These are phyloP conservation scores for Stellera chamaejasme DNA, from an alignment of 345 rosid genomes.

Conservation along the genomic window DNA sequence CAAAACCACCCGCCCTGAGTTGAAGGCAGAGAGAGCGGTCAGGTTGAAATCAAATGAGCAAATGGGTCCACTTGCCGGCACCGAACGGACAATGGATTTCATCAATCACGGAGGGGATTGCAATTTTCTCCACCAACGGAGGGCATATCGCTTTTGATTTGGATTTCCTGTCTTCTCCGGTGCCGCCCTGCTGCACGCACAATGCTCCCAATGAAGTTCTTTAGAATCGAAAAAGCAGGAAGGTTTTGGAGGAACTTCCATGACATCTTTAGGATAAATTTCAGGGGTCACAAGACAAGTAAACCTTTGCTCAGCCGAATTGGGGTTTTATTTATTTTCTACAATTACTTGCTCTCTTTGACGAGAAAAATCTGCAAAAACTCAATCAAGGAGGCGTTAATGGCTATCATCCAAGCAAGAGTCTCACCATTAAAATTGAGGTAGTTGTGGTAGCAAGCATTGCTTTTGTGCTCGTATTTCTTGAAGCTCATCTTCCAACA, in stretches of 20 bases:
- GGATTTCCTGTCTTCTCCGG: slow-evolving; percentile 17
- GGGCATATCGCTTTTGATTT: slow-evolving; percentile 24
- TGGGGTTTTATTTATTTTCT: slow-evolving; percentile 15
- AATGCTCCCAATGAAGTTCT: slow-evolving; percentile 21
- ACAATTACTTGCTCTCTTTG: slow-evolving; percentile 25
- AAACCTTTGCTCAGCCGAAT: slow-evolving; percentile 15
- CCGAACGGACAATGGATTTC: slow-evolving; percentile 35
- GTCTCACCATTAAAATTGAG: slow-evolving; percentile 41
- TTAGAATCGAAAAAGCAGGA: slow-evolving; percentile 35
- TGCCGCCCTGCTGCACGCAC: slow-evolving; percentile 9
- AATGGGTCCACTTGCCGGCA: slow-evolving; percentile 33
- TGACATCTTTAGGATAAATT: slow-evolving; percentile 31
- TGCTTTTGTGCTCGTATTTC: slow-evolving; percentile 28
- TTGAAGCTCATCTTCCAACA: slow-evolving; percentile 53
- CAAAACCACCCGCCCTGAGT: slow-evolving; percentile 48
- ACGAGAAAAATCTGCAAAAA: slow-evolving; percentile 40
- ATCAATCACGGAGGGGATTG: slow-evolving; percentile 58
- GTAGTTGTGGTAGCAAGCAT: slow-evolving; percentile 55
- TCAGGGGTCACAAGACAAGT: slow-evolving; percentile 22
- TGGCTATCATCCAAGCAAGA: slow-evolving; percentile 74
- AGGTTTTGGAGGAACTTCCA: slow-evolving; percentile 47
- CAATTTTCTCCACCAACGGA: slow-evolving; percentile 57
- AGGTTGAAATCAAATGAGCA: slow-evolving; percentile 33
- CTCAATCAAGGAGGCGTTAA: slow-evolving; percentile 63
- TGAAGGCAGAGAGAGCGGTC: slow-evolving; percentile 38